Evolutionary conservation across 2,329 filamentous ascomycete genomes (phyloP), one percentile per base, ranked within the genome.

Genomic region (Triangularia setosa): DNA sequence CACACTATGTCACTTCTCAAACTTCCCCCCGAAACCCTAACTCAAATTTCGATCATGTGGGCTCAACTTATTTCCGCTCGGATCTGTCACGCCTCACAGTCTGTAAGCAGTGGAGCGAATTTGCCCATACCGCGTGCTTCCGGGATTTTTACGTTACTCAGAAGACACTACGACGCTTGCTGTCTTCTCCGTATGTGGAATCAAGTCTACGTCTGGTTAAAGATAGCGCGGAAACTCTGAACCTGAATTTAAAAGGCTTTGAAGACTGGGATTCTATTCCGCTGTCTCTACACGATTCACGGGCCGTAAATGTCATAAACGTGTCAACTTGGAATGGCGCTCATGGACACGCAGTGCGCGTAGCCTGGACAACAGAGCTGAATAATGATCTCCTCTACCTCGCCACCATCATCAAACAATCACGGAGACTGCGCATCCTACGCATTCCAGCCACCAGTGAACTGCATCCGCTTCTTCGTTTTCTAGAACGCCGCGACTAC

Each of bases 41-140:
- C 27, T 18, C 18, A 59, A 27, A 59, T 59, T 7, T 59, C 16
- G 21, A 25, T n/a, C 57, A 44, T 48, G 23, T 59, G 21, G 57
- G 33, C 21, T 59, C 33, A 44, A 27, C 33, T 4, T 59, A 25
- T n/a, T 59, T 59, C 33, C 57, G 57, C 57, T 59, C 57, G 11
- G 57, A 59, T 48, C 23, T 40, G 11, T 58, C 56, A 40, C 28
- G 30, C 30, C 56, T 58, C 30, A 58, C 30, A 44, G 30, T 58
- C 18, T 59, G 33, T 27, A 59, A 27, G 33, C 57, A n/a, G 8
- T 59, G 57, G 57, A 40, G 5, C 33, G 21, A 48, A 59, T 27
- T 59, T 48, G 57, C 57, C 30, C 33, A 23, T 23, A 35, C 28
- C 28, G 27, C 16, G 30, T 35, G 56, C 56, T 58, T 24, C 28